A percentile compares a stretch with the other conserved stretches of the same genome.
These are phyloP conservation scores for Leucocoprinus leucothites DNA, from an alignment of 768 basidiomycete genomes.

Conservation along the genomic window DNA sequence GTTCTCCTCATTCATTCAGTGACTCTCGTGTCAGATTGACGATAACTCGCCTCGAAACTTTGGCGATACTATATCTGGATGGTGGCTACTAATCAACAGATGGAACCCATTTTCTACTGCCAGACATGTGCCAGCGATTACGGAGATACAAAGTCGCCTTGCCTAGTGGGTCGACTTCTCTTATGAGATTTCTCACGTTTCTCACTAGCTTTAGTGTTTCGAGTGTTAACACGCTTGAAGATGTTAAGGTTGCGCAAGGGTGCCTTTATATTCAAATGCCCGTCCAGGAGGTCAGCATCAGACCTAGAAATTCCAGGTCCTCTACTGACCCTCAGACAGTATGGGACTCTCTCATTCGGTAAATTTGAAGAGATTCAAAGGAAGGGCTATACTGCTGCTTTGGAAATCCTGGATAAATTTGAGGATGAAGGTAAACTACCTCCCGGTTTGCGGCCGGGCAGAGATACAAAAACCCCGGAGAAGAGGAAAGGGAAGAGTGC, in stretches of 20 bases:
- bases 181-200: not conserved
- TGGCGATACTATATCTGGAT: constrained; percentile 93
- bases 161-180: constrained; percentile 74
- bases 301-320: not conserved
- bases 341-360: constrained; percentile 85
- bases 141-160: constrained; percentile 90
- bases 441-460: constrained; percentile 62
- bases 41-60: constrained; percentile 95
- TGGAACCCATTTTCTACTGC: constrained; percentile 89
- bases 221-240: constrained; percentile 91
- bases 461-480: constrained; percentile 38
- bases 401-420: constrained; percentile 71
- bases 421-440: constrained; percentile 85
- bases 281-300: constrained; percentile 71
- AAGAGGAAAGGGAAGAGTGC: constrained; percentile 75
- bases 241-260: constrained; percentile 86
- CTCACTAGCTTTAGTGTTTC: constrained; percentile 65
- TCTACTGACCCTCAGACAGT: constrained; percentile 40
- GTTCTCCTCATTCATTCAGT: not conserved
- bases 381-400: constrained; percentile 74
- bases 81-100: constrained; percentile 91
- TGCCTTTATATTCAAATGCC: constrained; percentile 95
- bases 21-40: constrained; percentile 54
- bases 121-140: constrained; percentile 78
- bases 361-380: constrained; percentile 87